A percentile compares a stretch with the other conserved stretches of the same genome.
Conservation (phyloP, 768 basidiomycete species). For the Cubamyces sp. region DNA sequence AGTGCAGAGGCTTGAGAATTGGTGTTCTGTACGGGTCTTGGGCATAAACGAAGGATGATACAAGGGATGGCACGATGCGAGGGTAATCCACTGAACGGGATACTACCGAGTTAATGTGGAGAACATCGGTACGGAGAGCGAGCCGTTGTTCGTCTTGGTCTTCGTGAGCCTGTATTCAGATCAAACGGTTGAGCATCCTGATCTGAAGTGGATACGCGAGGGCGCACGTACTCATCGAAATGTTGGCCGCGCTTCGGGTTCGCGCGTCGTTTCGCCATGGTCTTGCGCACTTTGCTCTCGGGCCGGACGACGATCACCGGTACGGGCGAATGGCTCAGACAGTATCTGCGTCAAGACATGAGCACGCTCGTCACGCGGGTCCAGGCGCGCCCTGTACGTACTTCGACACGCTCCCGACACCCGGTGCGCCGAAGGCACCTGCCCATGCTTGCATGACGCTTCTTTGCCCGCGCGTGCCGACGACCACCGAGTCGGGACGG, state of each 20-base stretch:
- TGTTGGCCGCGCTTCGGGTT: constrained; percentile 88
- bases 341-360: constrained; percentile 54
- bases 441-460: constrained; percentile 57
- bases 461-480: constrained; percentile 82
- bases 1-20: no score
- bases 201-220: no score
- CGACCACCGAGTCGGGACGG: constrained; percentile 89
- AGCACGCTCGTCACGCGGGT: neutral
- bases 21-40: no score
- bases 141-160: constrained; percentile 24
- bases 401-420: constrained; percentile 68
- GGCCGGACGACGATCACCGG: constrained; percentile 96
- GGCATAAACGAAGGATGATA: no score
- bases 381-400: constrained; percentile 32
- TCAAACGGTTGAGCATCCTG: neutral
- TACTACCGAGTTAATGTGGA: constrained; percentile 29
- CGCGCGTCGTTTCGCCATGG: constrained; percentile 80
- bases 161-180: constrained; percentile 19
- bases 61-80: no score
- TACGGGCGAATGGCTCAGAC: constrained; percentile 89
- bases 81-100: no score
- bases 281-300: constrained; percentile 84
- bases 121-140: constrained; percentile 31
- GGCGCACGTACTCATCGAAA: constrained; percentile 61
- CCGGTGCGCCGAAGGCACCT: constrained; percentile 49